Conservation (phyloP, 2,329 filamentous ascomycete genomes). For the Stagonosporopsis tanaceti region DNA sequence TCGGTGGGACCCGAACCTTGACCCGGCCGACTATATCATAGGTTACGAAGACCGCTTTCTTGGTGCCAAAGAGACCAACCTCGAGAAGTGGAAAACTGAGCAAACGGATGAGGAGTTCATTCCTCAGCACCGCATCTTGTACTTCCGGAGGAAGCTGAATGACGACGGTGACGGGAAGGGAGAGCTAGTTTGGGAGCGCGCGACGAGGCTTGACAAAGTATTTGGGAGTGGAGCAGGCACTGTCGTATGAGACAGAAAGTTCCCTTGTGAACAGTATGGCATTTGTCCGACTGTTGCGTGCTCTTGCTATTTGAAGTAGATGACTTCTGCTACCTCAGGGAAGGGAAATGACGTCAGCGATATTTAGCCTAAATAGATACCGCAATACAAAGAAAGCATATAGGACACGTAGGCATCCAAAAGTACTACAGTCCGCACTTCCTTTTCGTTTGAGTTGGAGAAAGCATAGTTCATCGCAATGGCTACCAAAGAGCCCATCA, state of each 20-base stretch:
- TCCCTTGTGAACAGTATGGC: not conserved
- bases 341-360: not conserved
- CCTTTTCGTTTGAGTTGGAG: not conserved
- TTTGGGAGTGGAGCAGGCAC: slow-evolving; percentile 53
- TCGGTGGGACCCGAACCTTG: slow-evolving; percentile 58
- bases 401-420: not conserved
- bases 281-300: not conserved
- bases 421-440: not conserved
- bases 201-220: slow-evolving; percentile 55
- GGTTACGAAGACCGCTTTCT: slow-evolving; percentile 64
- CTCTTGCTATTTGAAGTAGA: not conserved
- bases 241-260: not conserved
- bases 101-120: slow-evolving; percentile 65
- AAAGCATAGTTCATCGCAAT: not conserved
- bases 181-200: slow-evolving; percentile 61
- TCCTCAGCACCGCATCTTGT: slow-evolving; percentile 62
- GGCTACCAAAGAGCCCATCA: slow-evolving; percentile 9
- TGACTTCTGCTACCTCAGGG: not conserved
- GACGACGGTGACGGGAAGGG: slow-evolving; percentile 26
- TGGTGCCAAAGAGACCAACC: slow-evolving; percentile 57
- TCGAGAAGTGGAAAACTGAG: slow-evolving; percentile 62
- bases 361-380: not conserved
- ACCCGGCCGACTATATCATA: slow-evolving; percentile 57
- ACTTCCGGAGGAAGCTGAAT: slow-evolving; percentile 55
- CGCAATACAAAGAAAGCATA: not conserved